Base-by-base conservation (phyloP, 2,329 filamentous ascomycete genomes). In the Emericellopsis cladophorae region DNA sequence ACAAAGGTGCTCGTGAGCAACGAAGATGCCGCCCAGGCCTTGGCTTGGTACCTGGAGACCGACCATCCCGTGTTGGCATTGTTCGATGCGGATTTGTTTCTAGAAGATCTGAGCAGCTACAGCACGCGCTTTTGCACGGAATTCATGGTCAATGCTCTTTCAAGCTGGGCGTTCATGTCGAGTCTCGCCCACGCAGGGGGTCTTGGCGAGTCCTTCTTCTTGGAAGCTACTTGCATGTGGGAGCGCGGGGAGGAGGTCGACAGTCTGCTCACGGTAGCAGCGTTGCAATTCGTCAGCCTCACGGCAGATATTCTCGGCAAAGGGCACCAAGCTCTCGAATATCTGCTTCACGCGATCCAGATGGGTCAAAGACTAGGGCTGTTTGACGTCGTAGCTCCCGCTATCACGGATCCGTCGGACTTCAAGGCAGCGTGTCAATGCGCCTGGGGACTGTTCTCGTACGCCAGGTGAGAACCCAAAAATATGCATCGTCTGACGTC, bases 21-120 rank as follows among this genome's bases (percentile, higher is more conserved):
- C 12, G 12, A n/a, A 15, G 37, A 45, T 12, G 43, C 40, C 15
- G 43, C 43, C 9, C 16, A 31, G 10, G 37, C 39, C 11, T 56
- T 64, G 6, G 59, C 58, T 2, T 42, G 57, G 1, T 64, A 63
- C 36, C 45, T 62, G 2, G 47, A 51, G 33, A 58, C 56, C 7
- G 60, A 65, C 23, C 57, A 64, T 39, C 57, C 59, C 2, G 47
- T 65, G 2, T 44, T 65, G 2, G 60, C 58, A 3, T 44, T 58
- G 1, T 65, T 65, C 34, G 50, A 61, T 22, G 44, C 57, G 2
- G 38, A 54, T 6, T 44, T 61, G 0, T 61, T 65, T 34, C 43
- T 65, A 12, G 37, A 47, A 9, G 54, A 63, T 40, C 45, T 65
- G 3, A 43, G 58, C 4, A 39, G 42, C 12, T 41, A 48, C 4